These are phyloP conservation scores for Papiliotrema flavescens DNA, from an alignment of 1,284 basidiomycete species.

Conservation along the genomic window DNA sequence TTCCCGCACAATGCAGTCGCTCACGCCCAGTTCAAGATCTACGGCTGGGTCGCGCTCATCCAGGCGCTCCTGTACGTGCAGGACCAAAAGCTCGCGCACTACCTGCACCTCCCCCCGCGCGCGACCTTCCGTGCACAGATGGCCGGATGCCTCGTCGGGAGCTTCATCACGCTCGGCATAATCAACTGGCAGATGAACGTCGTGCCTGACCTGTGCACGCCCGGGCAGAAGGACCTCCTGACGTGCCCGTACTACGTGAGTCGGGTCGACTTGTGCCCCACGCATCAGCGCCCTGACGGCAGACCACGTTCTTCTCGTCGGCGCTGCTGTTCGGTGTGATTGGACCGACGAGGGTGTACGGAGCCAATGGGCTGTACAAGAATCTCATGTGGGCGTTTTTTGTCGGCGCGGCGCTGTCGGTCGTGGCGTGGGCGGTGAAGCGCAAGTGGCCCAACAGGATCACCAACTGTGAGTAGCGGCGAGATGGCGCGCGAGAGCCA, in stretches of 20 bases:
- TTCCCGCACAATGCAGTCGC: no score
- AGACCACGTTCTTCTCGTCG: conserved; percentile 21
- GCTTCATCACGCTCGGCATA: conserved; percentile 11
- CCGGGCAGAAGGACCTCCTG: conserved; percentile 17
- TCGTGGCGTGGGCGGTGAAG: conserved; percentile 12
- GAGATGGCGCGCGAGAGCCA: not conserved
- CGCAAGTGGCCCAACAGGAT: conserved; percentile 15
- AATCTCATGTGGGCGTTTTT: conserved; percentile 17
- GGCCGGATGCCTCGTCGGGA: conserved; percentile 10
- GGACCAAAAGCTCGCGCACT: conserved; percentile 57
- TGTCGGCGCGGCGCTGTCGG: conserved; percentile 7
- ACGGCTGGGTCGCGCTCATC: conserved; percentile 21
- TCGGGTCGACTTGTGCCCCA: not conserved
- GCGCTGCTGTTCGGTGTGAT: conserved; percentile 17
- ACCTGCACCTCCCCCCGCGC: conserved; percentile 36
- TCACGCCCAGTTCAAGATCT: conserved; percentile 50
- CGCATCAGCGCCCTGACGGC: not conserved
- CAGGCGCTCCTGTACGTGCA: conserved; percentile 52
- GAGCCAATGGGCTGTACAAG: conserved; percentile 15
- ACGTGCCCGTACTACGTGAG: conserved; percentile 20
- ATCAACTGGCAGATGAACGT: conserved; percentile 17
- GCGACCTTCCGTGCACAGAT: conserved; percentile 16
- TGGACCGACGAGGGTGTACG: conserved; percentile 17
- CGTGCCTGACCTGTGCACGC: conserved; percentile 10
- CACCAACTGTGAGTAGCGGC: conserved; percentile 6